These are phyloP conservation scores for Sarcomyxa edulis DNA, from an alignment of 768 basidiomycete species.

Conservation along the genomic window DNA sequence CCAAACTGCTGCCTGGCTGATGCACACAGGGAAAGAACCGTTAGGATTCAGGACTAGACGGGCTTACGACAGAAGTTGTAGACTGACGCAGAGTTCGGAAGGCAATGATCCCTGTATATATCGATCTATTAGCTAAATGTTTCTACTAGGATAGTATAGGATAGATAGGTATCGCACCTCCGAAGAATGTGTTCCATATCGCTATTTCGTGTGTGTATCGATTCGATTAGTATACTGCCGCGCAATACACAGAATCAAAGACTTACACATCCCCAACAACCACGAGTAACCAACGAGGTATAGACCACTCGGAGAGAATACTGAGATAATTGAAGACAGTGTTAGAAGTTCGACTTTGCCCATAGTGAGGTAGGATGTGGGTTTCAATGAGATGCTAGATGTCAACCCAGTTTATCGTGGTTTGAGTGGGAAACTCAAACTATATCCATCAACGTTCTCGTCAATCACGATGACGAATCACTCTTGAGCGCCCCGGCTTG, in stretches of 20 bases:
- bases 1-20: conserved; percentile 72
- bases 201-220: conserved; percentile 24
- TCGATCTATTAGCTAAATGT: neutral
- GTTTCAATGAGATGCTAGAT: no score
- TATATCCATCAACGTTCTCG: no score
- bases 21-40: conserved; percentile 3
- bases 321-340: conserved; percentile 21
- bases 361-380: conserved; percentile 16
- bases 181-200: conserved; percentile 67
- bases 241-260: neutral
- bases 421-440: no score
- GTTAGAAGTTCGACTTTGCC: conserved; percentile 31
- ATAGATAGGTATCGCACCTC: conserved; percentile 30
- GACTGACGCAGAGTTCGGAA: conserved; percentile 52
- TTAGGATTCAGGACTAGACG: neutral
- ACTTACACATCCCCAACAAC: conserved; percentile 68
- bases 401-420: no score
- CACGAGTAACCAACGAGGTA: conserved; percentile 57
- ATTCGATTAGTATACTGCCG: neutral
- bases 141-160: neutral
- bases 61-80: no score
- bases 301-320: conserved; percentile 31
- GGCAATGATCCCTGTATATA: conserved; percentile 49
- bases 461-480: no score
- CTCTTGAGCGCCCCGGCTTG: no score